A percentile compares a stretch with the other conserved stretches of the same genome.
These are phyloP conservation scores for Gloeophyllum trabeum DNA, from an alignment of 768 basidiomycete genomes.

Conservation along the genomic window DNA sequence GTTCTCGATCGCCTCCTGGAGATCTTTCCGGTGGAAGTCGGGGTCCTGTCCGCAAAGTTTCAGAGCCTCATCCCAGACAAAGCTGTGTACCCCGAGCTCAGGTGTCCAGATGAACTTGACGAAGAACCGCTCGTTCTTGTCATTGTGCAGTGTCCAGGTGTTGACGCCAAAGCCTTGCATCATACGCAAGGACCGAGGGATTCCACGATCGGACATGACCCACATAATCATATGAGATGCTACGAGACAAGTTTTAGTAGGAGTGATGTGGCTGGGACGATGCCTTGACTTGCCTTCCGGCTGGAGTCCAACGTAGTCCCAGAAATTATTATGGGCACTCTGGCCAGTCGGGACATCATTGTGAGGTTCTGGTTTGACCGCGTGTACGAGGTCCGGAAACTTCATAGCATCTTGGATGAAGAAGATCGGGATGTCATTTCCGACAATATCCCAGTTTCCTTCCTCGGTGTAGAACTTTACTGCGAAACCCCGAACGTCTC, in stretches of 20 bases:
- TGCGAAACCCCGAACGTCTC: conserved; percentile 85
- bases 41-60: conserved; percentile 80
- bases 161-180: conserved; percentile 89
- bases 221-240: conserved; percentile 74
- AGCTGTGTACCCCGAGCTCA: conserved; percentile 71
- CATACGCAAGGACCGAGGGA: conserved; percentile 80
- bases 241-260: conserved; percentile 8
- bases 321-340: conserved; percentile 74
- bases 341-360: conserved; percentile 69
- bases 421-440: conserved; percentile 74
- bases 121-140: conserved; percentile 55
- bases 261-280: conserved; percentile 3
- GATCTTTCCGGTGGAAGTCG: conserved; percentile 82
- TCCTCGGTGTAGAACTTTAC: conserved; percentile 75
- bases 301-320: conserved; percentile 71
- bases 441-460: conserved; percentile 83
- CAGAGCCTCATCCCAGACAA: conserved; percentile 85
- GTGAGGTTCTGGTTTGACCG: conserved; percentile 77
- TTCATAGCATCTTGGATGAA: conserved; percentile 76
- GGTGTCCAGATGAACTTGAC: conserved; percentile 86
- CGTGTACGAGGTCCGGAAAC: conserved; percentile 80
- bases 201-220: conserved; percentile 75
- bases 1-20: conserved; percentile 70
- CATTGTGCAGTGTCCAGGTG: conserved; percentile 68
- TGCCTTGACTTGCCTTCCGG: conserved; percentile 36